Base-by-base conservation (phyloP, 805 yeast genomes). In the Candida fluviatilis region DNA sequence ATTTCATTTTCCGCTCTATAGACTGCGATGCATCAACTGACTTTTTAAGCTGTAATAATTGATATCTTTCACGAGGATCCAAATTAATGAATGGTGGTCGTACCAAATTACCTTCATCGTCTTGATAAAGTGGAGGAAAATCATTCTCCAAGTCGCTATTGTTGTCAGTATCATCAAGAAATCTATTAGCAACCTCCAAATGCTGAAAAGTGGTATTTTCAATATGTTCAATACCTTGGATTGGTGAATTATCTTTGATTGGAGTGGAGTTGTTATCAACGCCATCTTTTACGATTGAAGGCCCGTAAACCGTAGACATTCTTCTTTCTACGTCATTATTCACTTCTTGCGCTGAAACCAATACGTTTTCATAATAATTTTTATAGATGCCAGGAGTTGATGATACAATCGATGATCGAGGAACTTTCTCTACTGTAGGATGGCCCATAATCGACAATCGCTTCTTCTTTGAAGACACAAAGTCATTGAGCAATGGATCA, bases 71-170 rank as follows among this genome's bases (percentile, higher is more conserved):
- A 25, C 63, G 42, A 1, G 73, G 74, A 40, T 66, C 73, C 33
- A 67, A 53, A 33, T 64, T 66, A 29, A 69, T 68, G 45, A 69
- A 65, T 4, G 73, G 72, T 0, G 74, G 74, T 33, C 74, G 52
- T 3, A 62, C 66, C 35, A 64, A 44, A 31, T 64, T 59, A 8
- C 73, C 73, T 1, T 59, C 53, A 5, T 51, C 57, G 40, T 69
- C 72, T 10, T 52, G 46, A 42, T 67, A 66, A 18, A 57, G 39
- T 4, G 66, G 61, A 2, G 66, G 62, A 43, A 54, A 57, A 8
- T 31, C 35, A 11, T 16, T 31, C n/a, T 31, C 35, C 13, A 18
- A 16, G 13, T 31, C 35, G 14, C 35, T 31, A 31, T 31, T 31
- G 14, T 31, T 31, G 21, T 31, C 35, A 4, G 18, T 18, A 19